Percentiles rank a stretch among this genome's conserved stretches.
phyloP scores from a whole-genome alignment of 2,329 filamentous ascomycete genomes.

The Aspergillus thermomutatus region DNA sequence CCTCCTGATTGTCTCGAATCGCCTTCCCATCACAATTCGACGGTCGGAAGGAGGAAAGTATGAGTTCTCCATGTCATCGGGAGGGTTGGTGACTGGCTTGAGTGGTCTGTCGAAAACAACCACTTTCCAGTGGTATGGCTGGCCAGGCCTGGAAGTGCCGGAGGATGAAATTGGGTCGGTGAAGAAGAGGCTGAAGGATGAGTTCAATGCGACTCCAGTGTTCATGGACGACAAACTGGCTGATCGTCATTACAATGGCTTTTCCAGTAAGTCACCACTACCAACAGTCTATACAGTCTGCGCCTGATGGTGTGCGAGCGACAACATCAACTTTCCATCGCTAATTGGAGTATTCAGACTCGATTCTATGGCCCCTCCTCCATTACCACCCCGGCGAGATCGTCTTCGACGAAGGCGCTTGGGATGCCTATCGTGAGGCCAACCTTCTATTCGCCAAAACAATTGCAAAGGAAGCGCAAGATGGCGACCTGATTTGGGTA shows the following conservation, averaged over 20 bases:
- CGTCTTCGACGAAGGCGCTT: slow-evolving; percentile 92
- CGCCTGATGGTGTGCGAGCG: not conserved
- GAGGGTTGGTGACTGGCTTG: slow-evolving; percentile 84
- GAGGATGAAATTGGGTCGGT: slow-evolving; percentile 71
- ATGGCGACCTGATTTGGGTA: slow-evolving; percentile 95
- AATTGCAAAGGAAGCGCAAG: slow-evolving; percentile 80
- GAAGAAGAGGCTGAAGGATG: slow-evolving; percentile 70
- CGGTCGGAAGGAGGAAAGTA: slow-evolving; percentile 82
- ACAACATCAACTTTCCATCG: not conserved
- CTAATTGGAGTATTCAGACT: slow-evolving; percentile 56
- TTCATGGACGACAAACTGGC: slow-evolving; percentile 88
- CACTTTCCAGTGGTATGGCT: slow-evolving; percentile 94
- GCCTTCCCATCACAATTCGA: slow-evolving; percentile 91
- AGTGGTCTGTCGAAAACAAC: slow-evolving; percentile 85
- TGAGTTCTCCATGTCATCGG: slow-evolving; percentile 88
- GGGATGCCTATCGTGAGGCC: slow-evolving; percentile 89
- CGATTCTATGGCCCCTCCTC: slow-evolving; percentile 96
- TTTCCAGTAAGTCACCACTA: slow-evolving; percentile 66
- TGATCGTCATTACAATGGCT: slow-evolving; percentile 92
- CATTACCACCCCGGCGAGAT: slow-evolving; percentile 99
- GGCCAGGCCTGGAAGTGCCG: slow-evolving; percentile 86
- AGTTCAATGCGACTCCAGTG: slow-evolving; percentile 81
- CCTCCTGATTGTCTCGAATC: slow-evolving; percentile 83
- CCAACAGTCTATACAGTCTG: not conserved
- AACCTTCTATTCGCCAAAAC: slow-evolving; percentile 89